Evolutionary conservation across 1,284 basidiomycete genomes (phyloP), one percentile per base, ranked within the genome.

Genomic region (Leccinum pachyderme): DNA sequence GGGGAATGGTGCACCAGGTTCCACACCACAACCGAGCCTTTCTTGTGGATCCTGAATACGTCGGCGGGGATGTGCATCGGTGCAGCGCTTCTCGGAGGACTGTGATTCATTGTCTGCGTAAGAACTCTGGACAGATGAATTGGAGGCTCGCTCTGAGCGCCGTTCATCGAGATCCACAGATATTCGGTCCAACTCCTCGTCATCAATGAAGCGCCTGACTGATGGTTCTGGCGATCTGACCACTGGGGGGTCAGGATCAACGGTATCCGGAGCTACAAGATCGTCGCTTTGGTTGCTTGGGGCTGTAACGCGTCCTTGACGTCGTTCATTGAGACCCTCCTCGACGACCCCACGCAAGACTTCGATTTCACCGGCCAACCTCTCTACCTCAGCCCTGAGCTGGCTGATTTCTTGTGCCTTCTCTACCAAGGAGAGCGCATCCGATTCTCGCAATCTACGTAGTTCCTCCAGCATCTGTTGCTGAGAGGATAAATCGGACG

Each of bases 271-370:
- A 6, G 54, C 46, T 22, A 8, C 39, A 28, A 31, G n/a, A 47
- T 49, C 29, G 15, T 54, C 29, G 6, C 32, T 46, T 48, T 56
- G 50, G 6, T 67, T 57, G 25, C 44, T 51, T 18, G 7, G 11
- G 41, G 45, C 15, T 6, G 59, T 61, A 56, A 76, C 73, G 52
- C 73, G 67, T 7, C 66, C 68, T 48, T 67, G 69, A 12, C 86
- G 75, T 25, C 90, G 74, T 61, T 91, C 89, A 52, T 84, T 81
- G 45, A 95, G 75, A 1, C 91, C 91, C 56, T 92, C 86, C 65
- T 93, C 91, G 1, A 94, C 89, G 0, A 94, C 86, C 0, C 84
- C 86, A 18, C 87, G 79, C n/a, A 95, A 75, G 4, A 89, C 86
- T 56, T 89, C 86, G 2, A 94, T 89, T 69, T 95, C 92, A 3